Base-by-base conservation (phyloP, 2,329 filamentous ascomycete species). In the Cladophialophora carrionii region DNA sequence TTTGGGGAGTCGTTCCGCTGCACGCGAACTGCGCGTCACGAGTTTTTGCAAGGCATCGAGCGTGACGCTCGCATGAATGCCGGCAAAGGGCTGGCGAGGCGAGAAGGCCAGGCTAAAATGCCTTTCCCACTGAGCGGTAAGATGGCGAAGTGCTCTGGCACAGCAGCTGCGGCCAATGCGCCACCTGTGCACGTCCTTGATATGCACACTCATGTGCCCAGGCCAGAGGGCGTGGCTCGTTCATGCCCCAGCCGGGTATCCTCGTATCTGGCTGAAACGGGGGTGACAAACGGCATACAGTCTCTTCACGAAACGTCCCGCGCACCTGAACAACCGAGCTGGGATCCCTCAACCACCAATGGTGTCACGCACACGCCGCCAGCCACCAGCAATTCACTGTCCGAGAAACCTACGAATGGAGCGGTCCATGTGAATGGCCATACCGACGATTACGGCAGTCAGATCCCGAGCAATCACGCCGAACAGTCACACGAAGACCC, bases 101-200 rank as follows among this genome's bases (percentile, higher is more conserved):
- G 61, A 8, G 52, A 60, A 52, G 60, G 62, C 8, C 68, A 70
- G 31, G 64, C 53, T 31, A 53, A 22, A 9, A 70, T 70, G 68
- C 68, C 68, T 6, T 70, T 68, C 29, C 68, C 66, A 22, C 59
- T 68, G 20, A 63, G 62, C 43, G 56, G 59, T 17, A 26, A 34
- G 9, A 37, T 66, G 60, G 56, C 62, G 43, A 51, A 57, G 29
- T 67, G 67, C 51, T 63, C 67, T 20, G 22, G 60, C 34, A 37
- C 14, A 6, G 57, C 32, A 4, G 57, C 32, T n/a, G 48, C 57
- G 14, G 34, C 7, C n/a, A 31, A 57, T 29, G 4, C 46, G 53
- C n/a, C 9, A 31, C 3, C 32, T 20, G 31, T 20, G 4, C 24
- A 52, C 10, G 14, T 48, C 41, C 34, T 57, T 34, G 49, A 20